Evolutionary conservation across 805 yeast species (phyloP).

Genomic region (Yamadazyma sp.): DNA sequence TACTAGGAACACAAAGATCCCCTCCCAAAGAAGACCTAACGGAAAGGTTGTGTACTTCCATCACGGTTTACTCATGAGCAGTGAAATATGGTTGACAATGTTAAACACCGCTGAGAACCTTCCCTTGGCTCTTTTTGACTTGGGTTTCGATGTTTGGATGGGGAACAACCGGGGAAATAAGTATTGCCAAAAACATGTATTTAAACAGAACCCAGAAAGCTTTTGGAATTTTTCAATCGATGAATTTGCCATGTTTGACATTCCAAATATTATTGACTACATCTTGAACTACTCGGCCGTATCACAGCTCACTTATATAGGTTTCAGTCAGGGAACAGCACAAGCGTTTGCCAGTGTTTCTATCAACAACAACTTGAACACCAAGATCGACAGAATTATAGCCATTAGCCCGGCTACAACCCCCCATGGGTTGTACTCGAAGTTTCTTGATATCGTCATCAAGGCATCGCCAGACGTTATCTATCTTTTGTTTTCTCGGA

Average conservation of each 20-base stretch:
- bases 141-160: constrained; percentile 92
- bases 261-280: constrained; percentile 79
- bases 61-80: constrained; percentile 88
- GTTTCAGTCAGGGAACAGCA: constrained; percentile 93
- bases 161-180: constrained; percentile 68
- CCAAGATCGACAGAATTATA: constrained; percentile 55
- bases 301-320: constrained; percentile 63
- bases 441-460: constrained; percentile 70
- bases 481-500: constrained; percentile 69
- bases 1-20: constrained; percentile 24
- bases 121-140: constrained; percentile 73
- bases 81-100: constrained; percentile 70
- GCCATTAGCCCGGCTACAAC: constrained; percentile 95
- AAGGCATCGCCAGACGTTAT: constrained; percentile 74
- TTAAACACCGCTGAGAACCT: constrained; percentile 42
- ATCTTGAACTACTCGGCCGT: constrained; percentile 51
- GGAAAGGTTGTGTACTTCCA: constrained; percentile 71
- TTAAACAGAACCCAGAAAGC: constrained; percentile 33
- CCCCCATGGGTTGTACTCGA: constrained; percentile 79
- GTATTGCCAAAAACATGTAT: constrained; percentile 75
- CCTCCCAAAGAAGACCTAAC: constrained; percentile 14
- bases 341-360: constrained; percentile 86
- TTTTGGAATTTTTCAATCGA: constrained; percentile 93
- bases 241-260: constrained; percentile 88
- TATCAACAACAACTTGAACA: constrained; percentile 60